phyloP scores from a whole-genome alignment of 495 filamentous ascomycete species.

The Acidiella bohemica region DNA sequence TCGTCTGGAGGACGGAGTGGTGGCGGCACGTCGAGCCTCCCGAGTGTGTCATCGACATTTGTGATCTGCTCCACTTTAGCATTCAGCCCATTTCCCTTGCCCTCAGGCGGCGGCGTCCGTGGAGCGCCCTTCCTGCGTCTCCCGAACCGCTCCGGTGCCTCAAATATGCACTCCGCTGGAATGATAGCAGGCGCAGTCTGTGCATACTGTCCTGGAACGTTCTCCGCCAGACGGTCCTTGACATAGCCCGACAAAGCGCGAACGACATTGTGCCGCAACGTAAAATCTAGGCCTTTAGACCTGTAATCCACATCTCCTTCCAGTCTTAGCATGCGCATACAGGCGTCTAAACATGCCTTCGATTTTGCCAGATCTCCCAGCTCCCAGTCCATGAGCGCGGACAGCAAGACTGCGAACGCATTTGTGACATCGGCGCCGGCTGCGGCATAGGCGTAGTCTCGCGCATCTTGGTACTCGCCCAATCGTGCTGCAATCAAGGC shows the following conservation, averaged over 20 bases:
- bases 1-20: no score
- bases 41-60: no score
- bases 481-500: constrained; percentile 12
- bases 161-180: constrained; percentile 16
- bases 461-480: constrained; percentile 7
- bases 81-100: no score
- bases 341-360: not conserved
- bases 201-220: not conserved
- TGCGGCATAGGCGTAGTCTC: not conserved
- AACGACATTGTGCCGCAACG: no score
- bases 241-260: not conserved
- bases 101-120: not conserved
- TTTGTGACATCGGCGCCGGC: not conserved
- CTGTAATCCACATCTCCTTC: no score
- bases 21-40: no score
- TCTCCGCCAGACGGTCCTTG: not conserved
- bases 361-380: constrained; percentile 2
- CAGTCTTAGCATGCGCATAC: no score
- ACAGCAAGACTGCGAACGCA: constrained; percentile 2
- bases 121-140: not conserved
- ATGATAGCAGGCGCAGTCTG: not conserved
- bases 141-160: constrained; percentile 5
- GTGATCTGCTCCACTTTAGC: no score
- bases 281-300: no score
- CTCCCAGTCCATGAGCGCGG: constrained; percentile 8